phyloP scores from a whole-genome alignment of 2,329 filamentous ascomycete genomes.

The Aspergillus latus region DNA sequence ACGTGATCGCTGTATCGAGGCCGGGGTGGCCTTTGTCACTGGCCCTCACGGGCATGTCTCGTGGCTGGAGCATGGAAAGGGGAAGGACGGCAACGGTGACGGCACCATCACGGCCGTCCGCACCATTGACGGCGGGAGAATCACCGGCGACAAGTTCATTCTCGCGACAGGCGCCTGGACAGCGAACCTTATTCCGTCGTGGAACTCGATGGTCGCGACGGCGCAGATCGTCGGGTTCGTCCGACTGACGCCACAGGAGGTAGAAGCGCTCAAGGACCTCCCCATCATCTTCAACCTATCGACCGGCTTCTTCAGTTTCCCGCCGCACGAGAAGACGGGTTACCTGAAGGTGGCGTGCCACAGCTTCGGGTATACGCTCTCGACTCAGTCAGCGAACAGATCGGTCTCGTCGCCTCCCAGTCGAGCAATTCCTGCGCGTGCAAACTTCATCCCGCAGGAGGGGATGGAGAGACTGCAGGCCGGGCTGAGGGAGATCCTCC shows the following conservation, averaged over 20 bases:
- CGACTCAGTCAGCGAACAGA: neutral
- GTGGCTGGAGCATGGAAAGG: neutral
- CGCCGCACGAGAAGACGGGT: neutral
- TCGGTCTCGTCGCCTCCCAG: too few species aligned
- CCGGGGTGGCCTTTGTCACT: neutral
- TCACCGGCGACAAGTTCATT: neutral
- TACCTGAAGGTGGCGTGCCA: neutral
- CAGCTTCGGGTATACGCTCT: neutral
- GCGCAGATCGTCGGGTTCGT: neutral
- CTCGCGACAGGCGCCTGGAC: neutral
- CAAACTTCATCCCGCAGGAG: neutral
- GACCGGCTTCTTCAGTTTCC: neutral
- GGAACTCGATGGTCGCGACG: neutral
- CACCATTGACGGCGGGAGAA: neutral
- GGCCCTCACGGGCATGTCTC: neutral
- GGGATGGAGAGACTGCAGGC: neutral
- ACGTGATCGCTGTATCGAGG: neutral
- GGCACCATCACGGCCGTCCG: neutral
- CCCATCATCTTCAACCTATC: neutral
- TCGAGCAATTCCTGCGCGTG: too few species aligned
- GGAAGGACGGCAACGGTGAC: too few species aligned
- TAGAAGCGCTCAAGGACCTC: neutral
- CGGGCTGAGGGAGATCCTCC: conserved; percentile 49
- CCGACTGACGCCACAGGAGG: neutral
- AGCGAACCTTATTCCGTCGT: neutral